phyloP scores from a whole-genome alignment of 179 eudicot genomes.

The Gypsophila paniculata region DNA sequence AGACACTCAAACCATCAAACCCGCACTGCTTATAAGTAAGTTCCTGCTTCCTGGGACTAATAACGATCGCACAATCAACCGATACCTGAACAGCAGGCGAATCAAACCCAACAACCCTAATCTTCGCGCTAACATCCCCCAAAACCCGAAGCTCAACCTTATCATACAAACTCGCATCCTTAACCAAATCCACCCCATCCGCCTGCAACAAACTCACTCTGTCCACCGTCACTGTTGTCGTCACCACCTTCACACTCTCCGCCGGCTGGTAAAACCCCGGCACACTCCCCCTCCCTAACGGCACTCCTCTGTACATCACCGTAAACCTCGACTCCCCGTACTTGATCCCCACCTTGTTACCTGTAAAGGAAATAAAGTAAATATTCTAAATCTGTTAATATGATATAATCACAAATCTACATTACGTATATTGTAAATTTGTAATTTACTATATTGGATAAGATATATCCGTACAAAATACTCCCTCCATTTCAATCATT shows the following conservation, averaged over 20 bases:
- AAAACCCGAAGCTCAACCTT: constrained; percentile 75
- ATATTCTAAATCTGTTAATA: too few species aligned
- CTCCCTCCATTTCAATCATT: too few species aligned
- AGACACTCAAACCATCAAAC: constrained; percentile 70
- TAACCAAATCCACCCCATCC: constrained; percentile 65
- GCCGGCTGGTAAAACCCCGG: constrained; percentile 77
- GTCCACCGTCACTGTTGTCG: constrained; percentile 60
- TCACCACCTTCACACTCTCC: constrained; percentile 53
- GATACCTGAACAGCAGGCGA: constrained; percentile 89
- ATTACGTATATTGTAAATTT: too few species aligned
- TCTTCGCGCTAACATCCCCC: constrained; percentile 86
- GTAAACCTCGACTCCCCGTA: constrained; percentile 75
- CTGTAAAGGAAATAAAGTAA: too few species aligned
- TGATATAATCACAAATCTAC: too few species aligned
- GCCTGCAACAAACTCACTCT: constrained; percentile 63
- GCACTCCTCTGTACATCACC: constrained; percentile 76
- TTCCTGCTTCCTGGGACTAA: constrained; percentile 70
- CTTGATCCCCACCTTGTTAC: constrained; percentile 79
- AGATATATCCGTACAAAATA: too few species aligned
- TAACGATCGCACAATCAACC: constrained; percentile 73
- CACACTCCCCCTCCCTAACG: constrained; percentile 67
- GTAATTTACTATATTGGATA: too few species aligned
- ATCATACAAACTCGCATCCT: constrained; percentile 66
- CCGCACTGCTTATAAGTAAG: constrained; percentile 79
- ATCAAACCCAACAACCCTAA: constrained; percentile 68